Base-by-base conservation (phyloP, 768 basidiomycete genomes). In the Agaricus sinodeliciosus region DNA sequence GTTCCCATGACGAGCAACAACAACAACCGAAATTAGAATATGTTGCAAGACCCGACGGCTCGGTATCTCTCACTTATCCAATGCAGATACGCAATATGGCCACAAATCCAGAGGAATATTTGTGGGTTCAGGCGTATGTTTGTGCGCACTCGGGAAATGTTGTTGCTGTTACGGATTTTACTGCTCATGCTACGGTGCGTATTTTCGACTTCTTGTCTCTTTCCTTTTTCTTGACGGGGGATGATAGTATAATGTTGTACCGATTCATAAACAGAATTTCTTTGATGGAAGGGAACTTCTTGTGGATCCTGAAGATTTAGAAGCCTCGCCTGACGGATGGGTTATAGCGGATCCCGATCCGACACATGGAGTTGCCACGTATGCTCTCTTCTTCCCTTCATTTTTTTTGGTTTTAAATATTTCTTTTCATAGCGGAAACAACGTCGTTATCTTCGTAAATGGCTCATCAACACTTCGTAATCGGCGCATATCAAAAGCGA, bases 101-200 rank as follows among this genome's bases (percentile, higher is more conserved):
- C 11, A 51, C 55, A 4, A 61, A 75, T 51, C 69, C 37, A 12
- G 37, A 8, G 3, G 6, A 39, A 2, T n/a, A 39, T 39, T 39
- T 71, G 18, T 82, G 79, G 79, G 73, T 71, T 58, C 78, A 83
- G 63, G 80, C 78, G 1, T 78, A 76, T 56, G 72, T 82, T 50
- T 78, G 78, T 53, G 79, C 76, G 13, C 73, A 76, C 51, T 65
- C 72, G 18, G 75, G 76, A 9, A 71, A 76, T 39, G 58, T 82
- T 43, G 64, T 79, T 11, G 68, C 71, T 25, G 69, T 78, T 18
- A 75, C 73, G 44, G 79, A 82, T 60, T 81, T 78, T 61, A 77
- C 72, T n/a, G 63, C 70, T 43, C 65, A 72, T 57, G 70, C 70
- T 19, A 62, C 72, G 9, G 70, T 74, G 42, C 57, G 66, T 64